Conservation (phyloP, 139 green algal species). For the Chlorella sp. region DNA sequence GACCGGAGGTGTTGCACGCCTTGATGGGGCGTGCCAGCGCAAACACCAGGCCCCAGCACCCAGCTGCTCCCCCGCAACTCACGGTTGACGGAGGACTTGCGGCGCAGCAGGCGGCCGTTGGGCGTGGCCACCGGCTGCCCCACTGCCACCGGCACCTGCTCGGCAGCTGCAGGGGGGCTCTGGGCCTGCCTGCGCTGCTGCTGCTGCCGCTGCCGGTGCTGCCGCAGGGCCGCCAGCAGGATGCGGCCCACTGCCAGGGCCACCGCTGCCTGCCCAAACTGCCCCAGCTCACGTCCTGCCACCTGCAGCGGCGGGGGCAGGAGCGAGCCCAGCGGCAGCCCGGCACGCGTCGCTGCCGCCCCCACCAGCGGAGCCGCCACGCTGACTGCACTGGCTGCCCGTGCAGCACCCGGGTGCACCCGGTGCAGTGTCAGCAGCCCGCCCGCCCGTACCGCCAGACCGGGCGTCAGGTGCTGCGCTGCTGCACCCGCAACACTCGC, state of each 20-base stretch:
- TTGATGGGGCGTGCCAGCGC: too few relatives aligned
- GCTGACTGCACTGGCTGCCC: neutral
- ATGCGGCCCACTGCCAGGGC: neutral
- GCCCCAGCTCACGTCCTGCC: neutral
- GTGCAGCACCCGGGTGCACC: neutral
- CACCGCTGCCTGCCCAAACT: conserved; percentile 6
- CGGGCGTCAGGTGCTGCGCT: conserved; percentile 9
- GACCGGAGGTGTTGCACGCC: too few relatives aligned
- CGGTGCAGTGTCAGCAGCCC: conserved; percentile 22
- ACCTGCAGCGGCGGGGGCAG: neutral
- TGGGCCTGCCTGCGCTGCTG: neutral
- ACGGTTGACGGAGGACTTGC: conserved; percentile 22
- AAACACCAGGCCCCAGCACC: neutral
- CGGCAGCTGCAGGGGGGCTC: neutral
- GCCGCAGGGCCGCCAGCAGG: neutral
- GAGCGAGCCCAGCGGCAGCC: neutral
- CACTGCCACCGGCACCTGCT: neutral
- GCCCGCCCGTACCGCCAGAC: conserved; percentile 1
- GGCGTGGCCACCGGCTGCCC: neutral
- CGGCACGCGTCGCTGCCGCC: neutral
- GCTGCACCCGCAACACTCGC: neutral
- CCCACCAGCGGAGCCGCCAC: neutral
- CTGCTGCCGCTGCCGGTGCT: neutral
- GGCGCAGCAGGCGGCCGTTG: conserved; percentile 6
- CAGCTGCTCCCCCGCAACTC: neutral